Evolutionary conservation across 495 filamentous ascomycete species (phyloP), one percentile per base, ranked within the genome.

Genomic region (Podospora didyma): DNA sequence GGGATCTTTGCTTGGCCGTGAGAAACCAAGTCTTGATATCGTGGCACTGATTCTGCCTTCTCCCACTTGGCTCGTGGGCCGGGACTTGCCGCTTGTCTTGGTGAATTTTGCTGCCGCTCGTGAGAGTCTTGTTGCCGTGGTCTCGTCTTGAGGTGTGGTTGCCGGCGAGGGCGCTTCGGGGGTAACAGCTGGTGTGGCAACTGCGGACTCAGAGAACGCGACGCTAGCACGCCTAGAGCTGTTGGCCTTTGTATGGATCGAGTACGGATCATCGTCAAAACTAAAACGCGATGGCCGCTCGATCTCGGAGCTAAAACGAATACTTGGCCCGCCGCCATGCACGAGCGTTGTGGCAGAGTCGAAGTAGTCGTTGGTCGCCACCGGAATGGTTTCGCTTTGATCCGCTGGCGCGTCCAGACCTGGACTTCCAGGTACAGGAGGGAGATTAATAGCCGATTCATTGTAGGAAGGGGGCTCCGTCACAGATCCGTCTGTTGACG

Each of bases 11-110:
- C 77, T 81, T 22, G 73, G 68, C 46, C 75, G 75, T 23, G 73
- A 67, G 21, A 84, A 79, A 2, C 80, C 81, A 23, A 92, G 75
- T 45, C 85, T 80, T 17, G 84, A 81, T 41, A 92, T 81, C 1
- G 85, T 85, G n/a, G 79, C 60, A 61, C 85, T 85, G 24, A 89
- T 77, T 50, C 87, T 71, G 39, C 77, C 84, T 48, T 92, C 88
- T 21, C 86, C 86, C 7, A 77, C 73, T 57, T 88, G 84, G 60
- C 86, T 89, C 20, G 73, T 79, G 3, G 88, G 82, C 54, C 88
- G 82, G 60, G 87, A 89, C 60, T 80, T 86, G 49, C 72, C 80
- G 7, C 73, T 75, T 42, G 78, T 73, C 58, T 76, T 80, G 44
- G 68, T 77, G 34, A 80, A 75, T 46, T 79, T 82, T 14, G 85